Conservation (phyloP, 805 yeast genomes). For the Isabelozyma rhagii region DNA sequence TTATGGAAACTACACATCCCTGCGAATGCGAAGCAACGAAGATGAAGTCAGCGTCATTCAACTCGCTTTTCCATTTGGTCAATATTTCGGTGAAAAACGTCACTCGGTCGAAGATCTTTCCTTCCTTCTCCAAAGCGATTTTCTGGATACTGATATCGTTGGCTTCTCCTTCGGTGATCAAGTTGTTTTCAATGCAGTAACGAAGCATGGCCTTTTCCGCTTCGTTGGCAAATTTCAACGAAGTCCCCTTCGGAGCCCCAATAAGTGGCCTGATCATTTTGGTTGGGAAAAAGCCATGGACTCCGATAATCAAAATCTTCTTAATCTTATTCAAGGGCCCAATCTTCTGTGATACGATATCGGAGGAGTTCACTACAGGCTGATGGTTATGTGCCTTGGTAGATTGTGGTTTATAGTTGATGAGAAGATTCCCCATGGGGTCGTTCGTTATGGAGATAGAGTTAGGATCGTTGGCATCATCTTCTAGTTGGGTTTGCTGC, state of each 20-base stretch:
- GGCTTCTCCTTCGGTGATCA: constrained; percentile 30
- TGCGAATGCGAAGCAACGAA: constrained; percentile 94
- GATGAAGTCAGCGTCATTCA: constrained; percentile 74
- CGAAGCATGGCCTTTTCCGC: constrained; percentile 75
- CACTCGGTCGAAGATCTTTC: constrained; percentile 83
- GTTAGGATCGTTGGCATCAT: constrained; percentile 27
- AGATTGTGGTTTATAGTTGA: constrained; percentile 21
- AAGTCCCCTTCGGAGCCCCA: constrained; percentile 97
- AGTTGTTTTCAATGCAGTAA: constrained; percentile 49
- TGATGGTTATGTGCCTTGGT: not conserved
- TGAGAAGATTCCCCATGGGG: constrained; percentile 38
- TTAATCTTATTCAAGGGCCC: constrained; percentile 36
- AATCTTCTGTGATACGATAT: constrained; percentile 21
- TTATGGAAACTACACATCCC: constrained; percentile 89
- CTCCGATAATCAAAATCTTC: constrained; percentile 80
- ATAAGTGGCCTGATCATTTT: constrained; percentile 78
- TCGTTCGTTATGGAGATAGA: constrained; percentile 39
- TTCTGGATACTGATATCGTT: constrained; percentile 61
- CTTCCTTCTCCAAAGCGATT: constrained; percentile 92
- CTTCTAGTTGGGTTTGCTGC: constrained; percentile 22
- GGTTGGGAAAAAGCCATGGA: constrained; percentile 95
- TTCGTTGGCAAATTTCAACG: constrained; percentile 83
- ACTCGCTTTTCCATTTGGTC: constrained; percentile 59
- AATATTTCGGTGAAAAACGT: constrained; percentile 72
- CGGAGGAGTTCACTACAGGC: constrained; percentile 8